Evolutionary conservation across 2,329 filamentous ascomycete genomes (phyloP), one percentile per base, ranked within the genome.

Genomic region (Albophoma yamanashiensis): DNA sequence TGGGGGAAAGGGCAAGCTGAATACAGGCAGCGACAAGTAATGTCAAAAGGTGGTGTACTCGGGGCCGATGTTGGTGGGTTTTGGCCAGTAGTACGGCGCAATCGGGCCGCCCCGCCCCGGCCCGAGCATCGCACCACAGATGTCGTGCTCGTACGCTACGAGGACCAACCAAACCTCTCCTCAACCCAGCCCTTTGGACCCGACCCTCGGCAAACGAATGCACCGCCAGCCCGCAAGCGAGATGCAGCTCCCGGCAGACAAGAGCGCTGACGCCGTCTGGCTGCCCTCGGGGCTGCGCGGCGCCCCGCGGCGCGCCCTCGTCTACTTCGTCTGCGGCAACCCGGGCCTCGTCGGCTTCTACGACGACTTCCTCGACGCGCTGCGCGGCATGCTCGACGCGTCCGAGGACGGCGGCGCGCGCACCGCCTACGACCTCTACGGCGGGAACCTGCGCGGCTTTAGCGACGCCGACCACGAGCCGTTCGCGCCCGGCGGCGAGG

Each of bases 341-440:
- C 89, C 89, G 6, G 89, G 89, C 6, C 77, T 91, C 22, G 82
- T 92, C 57, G 82, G 81, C 60, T 93, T 89, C 78, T 93, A 93
- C 72, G 75, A 74, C 60, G 78, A 82, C 43, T 93, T 91, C 71
- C 77, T 92, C 14, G 75, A 75, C 0, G 76, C 79, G 17, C 74
- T 92, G 2, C 78, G 84, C 55, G 69, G 73, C 0, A 73, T 84
- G 15, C 74, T 91, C 15, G 75, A 81, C 63, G 71, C 71, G 31
- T 72, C 71, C 7, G 75, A 78, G 63, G 56, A 60, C 38, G 64
- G 60, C 39, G 64, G 9, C 40, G 38, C n/a, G 5, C 36, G 62
- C 55, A 68, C 72, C 8, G 69, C 75, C 2, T 81, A 84, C 67
- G 79, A 85, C 64, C 75, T 88, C 56, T 79, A 81, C 62, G 84